Evolutionary conservation across 805 yeast genomes (phyloP).

Genomic region (Saturnispora ahearnii): DNA sequence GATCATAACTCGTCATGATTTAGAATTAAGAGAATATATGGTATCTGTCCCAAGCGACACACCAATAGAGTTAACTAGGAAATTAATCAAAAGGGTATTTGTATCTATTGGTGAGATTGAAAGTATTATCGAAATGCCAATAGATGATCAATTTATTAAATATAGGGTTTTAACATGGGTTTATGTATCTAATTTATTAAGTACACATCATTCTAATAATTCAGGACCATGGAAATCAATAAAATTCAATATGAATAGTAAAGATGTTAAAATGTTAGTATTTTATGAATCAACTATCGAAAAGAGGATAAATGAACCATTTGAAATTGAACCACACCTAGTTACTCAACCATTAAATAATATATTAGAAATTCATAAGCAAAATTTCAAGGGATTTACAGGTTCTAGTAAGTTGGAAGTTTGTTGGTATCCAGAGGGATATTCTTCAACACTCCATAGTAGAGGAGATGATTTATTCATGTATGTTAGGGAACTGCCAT

Average conservation of each 20-base stretch:
- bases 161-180: conserved; percentile 3
- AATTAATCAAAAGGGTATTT: conserved; percentile 7
- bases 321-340: neutral
- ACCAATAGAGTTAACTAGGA: neutral
- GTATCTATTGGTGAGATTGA: conserved; percentile 9
- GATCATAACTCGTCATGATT: conserved; percentile 12
- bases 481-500: conserved; percentile 43
- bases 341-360: neutral
- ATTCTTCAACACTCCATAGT: conserved; percentile 40
- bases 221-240: conserved; percentile 12
- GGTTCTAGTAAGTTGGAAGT: conserved; percentile 18
- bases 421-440: conserved; percentile 38
- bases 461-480: conserved; percentile 41
- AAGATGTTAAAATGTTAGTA: conserved; percentile 26
- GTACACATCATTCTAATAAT: conserved; percentile 1
- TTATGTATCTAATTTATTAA: neutral
- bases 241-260: conserved; percentile 13
- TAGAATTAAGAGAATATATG: conserved; percentile 6
- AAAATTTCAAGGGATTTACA: conserved; percentile 3
- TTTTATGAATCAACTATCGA: conserved; percentile 20
- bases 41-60: conserved; percentile 8
- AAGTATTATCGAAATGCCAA: neutral
- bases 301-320: neutral
- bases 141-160: neutral
- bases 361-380: neutral